Base-by-base conservation (phyloP, 805 yeast species). In the Pichia paraexigua region DNA sequence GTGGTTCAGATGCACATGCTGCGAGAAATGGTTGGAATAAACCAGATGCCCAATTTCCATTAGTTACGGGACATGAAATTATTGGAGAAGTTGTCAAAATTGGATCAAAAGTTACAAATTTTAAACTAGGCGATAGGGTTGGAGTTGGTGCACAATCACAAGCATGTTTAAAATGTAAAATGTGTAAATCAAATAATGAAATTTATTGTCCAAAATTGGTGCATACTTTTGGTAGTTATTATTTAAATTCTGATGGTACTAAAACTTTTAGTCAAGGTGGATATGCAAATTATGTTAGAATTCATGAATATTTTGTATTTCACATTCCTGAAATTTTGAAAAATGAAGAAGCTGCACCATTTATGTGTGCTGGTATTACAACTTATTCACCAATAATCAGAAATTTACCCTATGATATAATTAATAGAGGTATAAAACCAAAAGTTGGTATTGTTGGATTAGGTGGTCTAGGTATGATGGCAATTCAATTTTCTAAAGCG, bases 321-420 rank as follows among this genome's bases (percentile, higher is more conserved):
- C 80, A 79, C 45, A 76, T 85, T 53, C 91, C 92, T 44, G 78
- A 77, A 15, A 65, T 58, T 17, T 60, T 82, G 42, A 71, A 76
- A 39, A 71, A 78, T 44, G 77, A 73, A 37, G 69, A 72, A 27
- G 87, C 80, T 28, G 90, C 89, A 5, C 90, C 91, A 48, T 69
- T 85, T 69, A 68, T 84, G 70, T 85, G 92, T 71, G 92, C 88
- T 51, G 92, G 92, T 50, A 70, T 83, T 63, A 85, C 92, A 13
- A 82, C 80, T 15, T 85, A 71, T 69, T 77, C 87, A 9, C 92
- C 92, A 50, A 66, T 85, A 58, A 70, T 76, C 53, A 73, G 83
- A 65, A 71, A 71, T 50, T 41, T 58, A 30, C 63, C 64, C 39
- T 51, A 43, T n/a, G 58, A 66, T 45, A 49, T 55, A 46, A 67